Evolutionary conservation across 2,329 filamentous ascomycete species (phyloP).

Genomic region (Neopestalotiopsis rosae): DNA sequence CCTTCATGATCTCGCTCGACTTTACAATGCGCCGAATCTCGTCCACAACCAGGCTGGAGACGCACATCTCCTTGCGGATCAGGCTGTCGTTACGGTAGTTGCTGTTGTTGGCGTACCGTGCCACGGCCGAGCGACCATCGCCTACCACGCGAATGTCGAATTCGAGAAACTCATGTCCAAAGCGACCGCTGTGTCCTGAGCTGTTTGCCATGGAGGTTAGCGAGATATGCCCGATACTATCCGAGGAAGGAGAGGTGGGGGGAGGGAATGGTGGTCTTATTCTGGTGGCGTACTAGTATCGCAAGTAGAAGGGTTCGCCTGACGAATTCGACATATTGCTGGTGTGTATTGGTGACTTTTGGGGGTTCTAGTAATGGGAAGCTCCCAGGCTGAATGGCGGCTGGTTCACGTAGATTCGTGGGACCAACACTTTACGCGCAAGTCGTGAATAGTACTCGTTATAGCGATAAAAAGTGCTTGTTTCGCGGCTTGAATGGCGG

Average conservation of each 20-base stretch:
- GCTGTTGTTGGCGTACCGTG: slow-evolving; percentile 98
- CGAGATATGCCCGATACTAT: background rate
- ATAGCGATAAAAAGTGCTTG: slow-evolving; percentile 1
- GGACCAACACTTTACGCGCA: background rate
- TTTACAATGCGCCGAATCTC: slow-evolving; percentile 98
- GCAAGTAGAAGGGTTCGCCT: slow-evolving; percentile 88
- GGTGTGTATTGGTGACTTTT: background rate
- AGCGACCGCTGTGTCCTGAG: slow-evolving; percentile 95
- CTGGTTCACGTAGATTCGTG: background rate
- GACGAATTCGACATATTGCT: slow-evolving; percentile 23
- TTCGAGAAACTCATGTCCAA: slow-evolving; percentile 97
- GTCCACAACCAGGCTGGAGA: slow-evolving; percentile 86
- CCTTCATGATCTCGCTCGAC: slow-evolving; percentile 96
- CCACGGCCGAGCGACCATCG: slow-evolving; percentile 90
- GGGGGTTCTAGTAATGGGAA: background rate
- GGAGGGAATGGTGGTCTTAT: too few species aligned
- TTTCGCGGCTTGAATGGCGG: slow-evolving; percentile 6
- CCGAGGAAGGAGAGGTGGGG: background rate
- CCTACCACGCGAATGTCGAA: slow-evolving; percentile 95
- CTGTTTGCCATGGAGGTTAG: slow-evolving; percentile 50
- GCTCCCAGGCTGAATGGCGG: background rate
- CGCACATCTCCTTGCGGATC: slow-evolving; percentile 99
- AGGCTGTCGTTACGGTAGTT: slow-evolving; percentile 99
- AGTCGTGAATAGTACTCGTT: background rate
- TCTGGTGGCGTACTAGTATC: slow-evolving; percentile 82